Evolutionary conservation across 306 rosid species (phyloP), one percentile per base, ranked within the genome.

Genomic region (Trifolium fragiferum): DNA sequence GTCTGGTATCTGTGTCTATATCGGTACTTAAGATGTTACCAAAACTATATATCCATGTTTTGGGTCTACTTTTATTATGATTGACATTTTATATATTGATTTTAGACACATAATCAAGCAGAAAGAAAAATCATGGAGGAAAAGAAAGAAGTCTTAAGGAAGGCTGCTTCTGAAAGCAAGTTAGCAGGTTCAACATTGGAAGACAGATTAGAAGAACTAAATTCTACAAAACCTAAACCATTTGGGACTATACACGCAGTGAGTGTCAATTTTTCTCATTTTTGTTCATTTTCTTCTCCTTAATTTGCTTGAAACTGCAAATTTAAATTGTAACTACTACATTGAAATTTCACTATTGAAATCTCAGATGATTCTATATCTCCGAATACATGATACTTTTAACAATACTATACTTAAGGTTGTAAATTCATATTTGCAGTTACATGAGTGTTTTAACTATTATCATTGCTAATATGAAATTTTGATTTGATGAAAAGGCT

Each of bases 61-160:
- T 54, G 47, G 13, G 74, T 75, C 63, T 18, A 57, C 15, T 57
- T 23, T 46, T 64, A 33, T 50, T 60, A 53, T 75, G 68, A 9
- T 11, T 66, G 76, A 80, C 55, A 49, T 83, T 71, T 49, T 50
- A 8, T 74, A 46, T 74, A 21, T 65, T 82, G 68, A 53, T 79
- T 78, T 16, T 70, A 90, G 96, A 90, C 96, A 40, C 91, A 86
- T 62, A 88, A 89, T 74, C 96, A 88, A 86, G 96, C 90, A 6
- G 90, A 90, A 83, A 76, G 84, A 75, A 90, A 88, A 79, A 82
- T 88, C 43, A 74, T 72, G 87, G 93, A 86, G 76, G 86, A 68
- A 82, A 80, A 86, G 84, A 90, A 85, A 82, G 79, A 78, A 64
- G 82, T 85, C 49, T 66, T 90, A 33, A 43, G 81, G 79, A 85